Base-by-base conservation (phyloP, 2,329 filamentous ascomycete species). In the Epichloe sp. region DNA sequence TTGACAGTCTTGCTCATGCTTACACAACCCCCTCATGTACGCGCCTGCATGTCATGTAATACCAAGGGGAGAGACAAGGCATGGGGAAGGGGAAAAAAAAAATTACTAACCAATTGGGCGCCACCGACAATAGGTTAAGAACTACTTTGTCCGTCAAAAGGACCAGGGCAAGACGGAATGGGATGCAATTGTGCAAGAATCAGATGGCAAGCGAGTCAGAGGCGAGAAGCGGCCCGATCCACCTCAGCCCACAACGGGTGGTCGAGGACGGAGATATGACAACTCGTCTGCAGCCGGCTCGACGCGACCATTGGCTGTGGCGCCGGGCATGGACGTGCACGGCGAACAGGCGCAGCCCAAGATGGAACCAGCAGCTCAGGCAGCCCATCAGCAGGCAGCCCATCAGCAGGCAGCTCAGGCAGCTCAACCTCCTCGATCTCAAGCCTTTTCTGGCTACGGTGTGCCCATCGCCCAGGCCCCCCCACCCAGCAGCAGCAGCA, bases 91-190 rank as follows among this genome's bases (percentile, higher is more conserved):
- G 1, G 1, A 1, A 5, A 23, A 23, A 23, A 23, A 37, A 21
- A 19, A 8, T 26, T 12, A 44, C 48, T 50, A 45, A 50, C 45
- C 34, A 5, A 35, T 15, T 11, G 19, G 19, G 36, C 17, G 12
- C 43, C 34, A 23, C 44, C 23, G 46, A 57, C 60, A 83, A 57
- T 59, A 83, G 80, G 80, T 85, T 23, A 83, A 84, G 59, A 86
- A 86, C 59, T 85, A 82, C 59, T 85, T 78, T 57, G 72, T 76
- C 23, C 75, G 82, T 4, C 78, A 82, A 58, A 79, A 80, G 60
- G 80, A 83, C 56, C 72, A 75, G 54, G 68, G 70, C 17, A 79
- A 78, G 57, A 65, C 69, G 3, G 79, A 82, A 48, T 84, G 78
- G 75, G 79, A 80, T 53, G 65, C 65, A 5, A 73, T 84, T 52